Base-by-base conservation (phyloP, 306 rosid species). In the Argentina anserina region DNA sequence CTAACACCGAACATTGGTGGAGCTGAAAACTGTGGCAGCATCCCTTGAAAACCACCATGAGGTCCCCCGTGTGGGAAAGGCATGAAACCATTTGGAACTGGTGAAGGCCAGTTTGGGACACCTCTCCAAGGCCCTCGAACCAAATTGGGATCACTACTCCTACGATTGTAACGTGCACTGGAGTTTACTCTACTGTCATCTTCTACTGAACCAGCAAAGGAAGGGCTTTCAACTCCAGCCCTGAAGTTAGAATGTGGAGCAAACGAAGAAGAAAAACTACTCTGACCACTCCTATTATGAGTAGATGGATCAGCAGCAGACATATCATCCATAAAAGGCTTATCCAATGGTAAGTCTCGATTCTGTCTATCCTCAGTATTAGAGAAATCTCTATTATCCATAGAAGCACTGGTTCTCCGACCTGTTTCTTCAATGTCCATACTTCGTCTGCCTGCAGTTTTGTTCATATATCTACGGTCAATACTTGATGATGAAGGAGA, bases 61-160 rank as follows among this genome's bases (percentile, higher is more conserved):
- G 90, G 84, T 71, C 92, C 97, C 58, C 97, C 97, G 45, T 86
- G 97, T 63, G 88, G 97, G 86, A 92, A 95, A 75, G 95, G 99
- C 76, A 88, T 88, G 82, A 90, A 90, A 75, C 97, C 97, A 83
- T 91, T 95, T 63, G 95, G 92, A 42, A 90, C 84, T 0, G 96
- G 92, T 33, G 96, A 77, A 55, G 81, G 74, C 99, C 99, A 95
- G 83, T 83, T 87, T 63, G 96, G 95, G 67, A 87, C 86, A 65
- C 90, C 96, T 84, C 99, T 95, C 99, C 99, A 95, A 52, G 87
- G 99, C 56, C 81, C 84, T 81, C 99, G 84, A 63, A 92, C 96
- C 79, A 90, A 62, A 52, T 87, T 90, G 67, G 90, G 87, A 71
- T 92, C 99, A 75, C 60, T 84, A 58, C 78, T 77, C 88, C 97